These are phyloP conservation scores for Lactifluus pinguis DNA, from an alignment of 768 basidiomycete genomes.

Conservation along the genomic window DNA sequence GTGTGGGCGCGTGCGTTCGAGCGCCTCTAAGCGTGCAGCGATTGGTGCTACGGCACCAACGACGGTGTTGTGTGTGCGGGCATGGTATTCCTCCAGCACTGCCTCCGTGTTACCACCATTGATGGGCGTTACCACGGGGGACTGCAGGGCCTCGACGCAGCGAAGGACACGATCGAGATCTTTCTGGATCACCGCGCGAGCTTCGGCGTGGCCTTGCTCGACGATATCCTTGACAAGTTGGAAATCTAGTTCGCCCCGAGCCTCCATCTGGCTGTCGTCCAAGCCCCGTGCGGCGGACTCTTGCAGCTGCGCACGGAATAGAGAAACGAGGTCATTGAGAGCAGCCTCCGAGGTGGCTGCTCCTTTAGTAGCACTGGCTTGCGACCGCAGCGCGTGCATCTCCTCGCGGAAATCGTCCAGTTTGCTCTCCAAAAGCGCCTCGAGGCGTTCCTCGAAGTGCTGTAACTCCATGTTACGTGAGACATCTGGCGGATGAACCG, in stretches of 20 bases:
- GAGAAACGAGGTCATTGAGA: conserved; percentile 55
- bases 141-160: conserved; percentile 29
- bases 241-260: conserved; percentile 69
- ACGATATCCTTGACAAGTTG: conserved; percentile 64
- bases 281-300: conserved; percentile 48
- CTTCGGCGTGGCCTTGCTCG: conserved; percentile 56
- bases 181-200: conserved; percentile 45
- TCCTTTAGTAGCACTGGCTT: conserved; percentile 14
- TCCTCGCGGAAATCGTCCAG: conserved; percentile 43
- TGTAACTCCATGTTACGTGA: conserved; percentile 49
- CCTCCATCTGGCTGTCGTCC: conserved; percentile 61
- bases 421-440: conserved; percentile 61
- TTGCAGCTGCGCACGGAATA: conserved; percentile 61
- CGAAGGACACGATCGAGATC: conserved; percentile 48
- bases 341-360: conserved; percentile 38
- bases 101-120: conserved; percentile 26
- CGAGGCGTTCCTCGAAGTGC: conserved; percentile 52
- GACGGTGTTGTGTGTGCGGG: conserved; percentile 49
- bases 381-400: conserved; percentile 22
- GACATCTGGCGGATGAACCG: conserved; percentile 41
- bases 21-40: conserved; percentile 48
- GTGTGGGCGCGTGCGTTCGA: conserved; percentile 32
- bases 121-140: conserved; percentile 19
- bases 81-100: conserved; percentile 49
- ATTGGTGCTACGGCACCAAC: conserved; percentile 49